Evolutionary conservation across 1,284 basidiomycete species (phyloP).

Genomic region (Afroboletus lepidellus): DNA sequence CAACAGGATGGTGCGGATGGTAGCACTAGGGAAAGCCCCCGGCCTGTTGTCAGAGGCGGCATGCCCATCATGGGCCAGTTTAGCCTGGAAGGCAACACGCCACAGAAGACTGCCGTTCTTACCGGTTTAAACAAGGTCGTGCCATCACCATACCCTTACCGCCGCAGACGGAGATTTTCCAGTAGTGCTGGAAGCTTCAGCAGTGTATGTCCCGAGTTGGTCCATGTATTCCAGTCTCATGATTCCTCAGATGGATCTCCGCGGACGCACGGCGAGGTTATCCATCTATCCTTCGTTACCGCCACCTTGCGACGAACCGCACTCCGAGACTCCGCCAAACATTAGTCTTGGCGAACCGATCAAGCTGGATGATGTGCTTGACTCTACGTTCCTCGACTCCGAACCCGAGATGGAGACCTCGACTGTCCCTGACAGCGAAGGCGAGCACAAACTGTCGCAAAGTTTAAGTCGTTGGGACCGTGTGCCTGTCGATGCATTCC

Average conservation of each 20-base stretch:
- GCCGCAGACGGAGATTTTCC: conserved; percentile 35
- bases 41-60: conserved; percentile 24
- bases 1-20: conserved; percentile 37
- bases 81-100: conserved; percentile 31
- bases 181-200: conserved; percentile 35
- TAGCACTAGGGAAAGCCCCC: conserved; percentile 23
- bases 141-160: conserved; percentile 66
- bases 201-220: conserved; percentile 33
- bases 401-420: conserved; percentile 42
- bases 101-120: conserved; percentile 52
- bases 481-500: conserved; percentile 71
- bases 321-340: conserved; percentile 36
- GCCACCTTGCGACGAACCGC: conserved; percentile 35
- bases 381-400: conserved; percentile 63
- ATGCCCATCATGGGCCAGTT: conserved; percentile 62
- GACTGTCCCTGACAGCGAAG: conserved; percentile 33
- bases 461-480: conserved; percentile 67
- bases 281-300: conserved; percentile 31
- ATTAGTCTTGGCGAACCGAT: conserved; percentile 51
- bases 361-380: conserved; percentile 77
- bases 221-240: conserved; percentile 10
- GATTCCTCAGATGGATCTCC: conserved; percentile 32
- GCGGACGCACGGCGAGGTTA: conserved; percentile 37
- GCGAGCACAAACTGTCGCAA: conserved; percentile 31
- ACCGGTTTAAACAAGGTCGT: conserved; percentile 52